Conservation (phyloP, 371 early-diverging fungal species). For the Cladochytrium tenue region DNA sequence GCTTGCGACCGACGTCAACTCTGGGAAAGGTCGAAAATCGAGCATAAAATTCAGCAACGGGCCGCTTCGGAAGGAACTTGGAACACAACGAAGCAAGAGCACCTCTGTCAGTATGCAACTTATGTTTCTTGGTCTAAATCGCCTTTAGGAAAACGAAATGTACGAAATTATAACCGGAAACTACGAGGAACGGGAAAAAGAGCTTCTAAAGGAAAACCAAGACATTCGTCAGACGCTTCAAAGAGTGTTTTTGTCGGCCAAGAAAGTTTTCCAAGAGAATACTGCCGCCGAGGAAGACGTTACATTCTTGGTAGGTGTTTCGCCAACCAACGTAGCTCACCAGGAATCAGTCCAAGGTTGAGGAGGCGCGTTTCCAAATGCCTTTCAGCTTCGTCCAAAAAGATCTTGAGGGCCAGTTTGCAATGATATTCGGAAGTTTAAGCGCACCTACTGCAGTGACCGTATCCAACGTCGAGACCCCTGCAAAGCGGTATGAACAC, state of each 20-base stretch:
- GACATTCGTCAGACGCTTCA: conserved; percentile 30
- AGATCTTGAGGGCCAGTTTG: conserved; percentile 12
- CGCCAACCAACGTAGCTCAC: not conserved
- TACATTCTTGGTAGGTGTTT: not conserved
- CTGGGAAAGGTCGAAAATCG: conserved; percentile 4
- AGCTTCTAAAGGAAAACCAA: conserved; percentile 41
- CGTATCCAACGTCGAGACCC: not conserved
- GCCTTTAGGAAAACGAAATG: conserved; percentile 26
- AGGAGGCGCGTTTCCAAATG: conserved; percentile 33
- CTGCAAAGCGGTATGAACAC: not conserved
- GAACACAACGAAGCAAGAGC: not conserved
- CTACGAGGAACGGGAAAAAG: conserved; percentile 47
- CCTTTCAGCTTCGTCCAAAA: conserved; percentile 30
- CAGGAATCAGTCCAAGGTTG: not conserved
- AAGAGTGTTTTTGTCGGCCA: conserved; percentile 18
- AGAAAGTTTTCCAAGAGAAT: conserved; percentile 10
- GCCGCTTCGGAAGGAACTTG: not conserved
- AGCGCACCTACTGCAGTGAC: conserved; percentile 6
- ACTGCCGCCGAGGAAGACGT: not conserved
- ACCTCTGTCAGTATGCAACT: not conserved
- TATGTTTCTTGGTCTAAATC: not conserved
- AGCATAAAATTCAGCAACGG: conserved; percentile 20
- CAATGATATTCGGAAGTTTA: conserved; percentile 10
- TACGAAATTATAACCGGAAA: conserved; percentile 36
- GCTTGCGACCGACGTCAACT: conserved; percentile 4